Conservation (phyloP, 305 asterid genomes). For the Fraxinus paxiana region DNA sequence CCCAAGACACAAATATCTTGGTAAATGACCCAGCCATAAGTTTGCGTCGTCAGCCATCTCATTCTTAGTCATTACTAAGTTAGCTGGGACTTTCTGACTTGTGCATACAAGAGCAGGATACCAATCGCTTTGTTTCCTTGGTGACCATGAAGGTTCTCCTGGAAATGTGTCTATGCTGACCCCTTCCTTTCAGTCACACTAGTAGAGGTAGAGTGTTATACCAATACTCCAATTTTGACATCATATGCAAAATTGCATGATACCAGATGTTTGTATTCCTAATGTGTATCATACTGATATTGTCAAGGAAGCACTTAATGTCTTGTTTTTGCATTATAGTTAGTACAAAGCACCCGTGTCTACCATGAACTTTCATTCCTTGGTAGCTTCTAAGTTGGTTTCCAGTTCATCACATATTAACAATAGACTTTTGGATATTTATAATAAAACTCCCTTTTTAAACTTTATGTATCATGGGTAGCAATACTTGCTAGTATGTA, state of each 20-base stretch:
- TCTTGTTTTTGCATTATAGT: neutral
- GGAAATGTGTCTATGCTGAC: neutral
- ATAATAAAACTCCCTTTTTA: neutral
- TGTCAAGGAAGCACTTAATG: neutral
- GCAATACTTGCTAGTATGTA: neutral
- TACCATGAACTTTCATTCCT: neutral
- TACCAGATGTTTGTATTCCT: neutral
- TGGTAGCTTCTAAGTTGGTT: neutral
- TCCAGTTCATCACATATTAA: neutral
- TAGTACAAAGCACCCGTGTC: neutral
- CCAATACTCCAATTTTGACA: neutral
- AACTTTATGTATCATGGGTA: no score
- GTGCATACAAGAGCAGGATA: neutral
- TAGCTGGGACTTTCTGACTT: neutral
- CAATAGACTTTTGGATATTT: neutral
- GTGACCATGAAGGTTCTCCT: neutral
- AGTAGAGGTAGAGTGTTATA: neutral
- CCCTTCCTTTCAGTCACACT: neutral
- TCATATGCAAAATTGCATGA: neutral
- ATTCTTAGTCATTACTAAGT: neutral
- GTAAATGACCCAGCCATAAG: neutral
- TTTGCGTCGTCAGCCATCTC: neutral
- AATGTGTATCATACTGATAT: neutral
- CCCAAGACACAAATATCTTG: neutral
- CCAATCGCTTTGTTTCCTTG: neutral